phyloP scores from a whole-genome alignment of 495 filamentous ascomycete genomes.

The Cercophora samala region DNA sequence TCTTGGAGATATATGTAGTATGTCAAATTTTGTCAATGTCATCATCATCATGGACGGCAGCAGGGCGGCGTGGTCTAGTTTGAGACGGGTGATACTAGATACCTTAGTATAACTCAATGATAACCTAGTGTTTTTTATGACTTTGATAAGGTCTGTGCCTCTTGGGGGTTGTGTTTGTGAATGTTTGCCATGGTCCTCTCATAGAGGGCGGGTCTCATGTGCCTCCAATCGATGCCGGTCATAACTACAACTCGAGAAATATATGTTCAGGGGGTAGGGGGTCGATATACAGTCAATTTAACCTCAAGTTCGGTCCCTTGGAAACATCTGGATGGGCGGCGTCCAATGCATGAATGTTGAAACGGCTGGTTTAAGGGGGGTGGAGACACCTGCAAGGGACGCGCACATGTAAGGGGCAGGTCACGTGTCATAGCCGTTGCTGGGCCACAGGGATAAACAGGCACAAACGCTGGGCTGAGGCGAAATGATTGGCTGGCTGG shows the following conservation, averaged over 20 bases:
- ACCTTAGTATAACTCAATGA: too few species aligned
- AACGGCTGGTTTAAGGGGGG: not conserved
- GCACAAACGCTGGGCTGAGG: slow-evolving; percentile 8
- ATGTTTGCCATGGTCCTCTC: not conserved
- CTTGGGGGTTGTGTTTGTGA: not conserved
- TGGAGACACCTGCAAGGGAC: slow-evolving; percentile 1
- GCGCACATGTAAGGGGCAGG: not conserved
- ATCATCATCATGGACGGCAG: not conserved
- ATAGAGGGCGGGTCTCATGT: not conserved
- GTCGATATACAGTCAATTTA: not conserved
- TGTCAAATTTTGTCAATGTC: not conserved
- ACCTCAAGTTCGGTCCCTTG: not conserved
- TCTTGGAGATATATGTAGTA: not conserved
- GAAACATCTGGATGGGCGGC: not conserved
- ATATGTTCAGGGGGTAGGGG: not conserved
- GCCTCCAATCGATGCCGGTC: not conserved
- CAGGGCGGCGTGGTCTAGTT: not conserved
- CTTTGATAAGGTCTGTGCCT: too few species aligned
- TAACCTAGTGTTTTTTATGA: too few species aligned
- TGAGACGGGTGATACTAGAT: not conserved
- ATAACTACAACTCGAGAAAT: too few species aligned
- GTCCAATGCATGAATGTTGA: slow-evolving; percentile 2
- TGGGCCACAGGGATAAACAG: slow-evolving; percentile 30
- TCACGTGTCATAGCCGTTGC: slow-evolving; percentile 21
- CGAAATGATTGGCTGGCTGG: not conserved